phyloP scores from a whole-genome alignment of 2,329 filamentous ascomycete genomes.

The Claviceps sp. region DNA sequence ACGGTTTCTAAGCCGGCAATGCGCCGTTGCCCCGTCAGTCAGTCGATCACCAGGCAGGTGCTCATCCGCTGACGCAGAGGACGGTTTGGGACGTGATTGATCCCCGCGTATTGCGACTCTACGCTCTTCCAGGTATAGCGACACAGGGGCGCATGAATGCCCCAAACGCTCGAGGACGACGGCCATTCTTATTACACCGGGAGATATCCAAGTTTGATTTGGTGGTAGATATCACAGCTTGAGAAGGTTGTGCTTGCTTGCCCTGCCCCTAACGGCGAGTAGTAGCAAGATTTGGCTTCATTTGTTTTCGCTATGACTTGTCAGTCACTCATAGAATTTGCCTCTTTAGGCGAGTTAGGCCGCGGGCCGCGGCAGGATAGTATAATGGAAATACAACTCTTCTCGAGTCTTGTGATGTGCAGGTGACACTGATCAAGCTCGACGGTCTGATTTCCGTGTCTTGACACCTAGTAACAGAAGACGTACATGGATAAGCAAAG shows the following conservation, averaged over 20 bases:
- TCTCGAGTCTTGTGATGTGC: not conserved
- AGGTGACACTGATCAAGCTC: not conserved
- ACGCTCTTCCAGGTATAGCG: slow-evolving; percentile 10
- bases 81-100: slow-evolving; percentile 15
- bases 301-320: slow-evolving; percentile 17
- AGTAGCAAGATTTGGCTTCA: slow-evolving; percentile 3
- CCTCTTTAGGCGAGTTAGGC: slow-evolving; percentile 18
- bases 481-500: not conserved
- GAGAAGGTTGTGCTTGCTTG: not conserved
- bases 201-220: slow-evolving; percentile 13
- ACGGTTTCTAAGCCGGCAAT: slow-evolving; percentile 34
- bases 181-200: slow-evolving; percentile 15
- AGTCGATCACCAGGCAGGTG: slow-evolving; percentile 12
- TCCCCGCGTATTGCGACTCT: slow-evolving; percentile 15
- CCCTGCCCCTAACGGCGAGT: slow-evolving; percentile 4
- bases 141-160: slow-evolving; percentile 20
- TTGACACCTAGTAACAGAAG: not conserved
- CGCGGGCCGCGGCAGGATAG: slow-evolving; percentile 20
- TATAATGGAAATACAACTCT: slow-evolving; percentile 4
- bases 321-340: slow-evolving; percentile 19
- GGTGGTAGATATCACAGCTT: slow-evolving; percentile 1
- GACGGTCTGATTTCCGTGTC: not conserved
- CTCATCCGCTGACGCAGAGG: slow-evolving; percentile 18
- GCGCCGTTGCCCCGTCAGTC: slow-evolving; percentile 25
- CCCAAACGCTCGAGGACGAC: slow-evolving; percentile 13